Conservation (phyloP, 805 yeast genomes). For the Candida sakaeoensis region DNA sequence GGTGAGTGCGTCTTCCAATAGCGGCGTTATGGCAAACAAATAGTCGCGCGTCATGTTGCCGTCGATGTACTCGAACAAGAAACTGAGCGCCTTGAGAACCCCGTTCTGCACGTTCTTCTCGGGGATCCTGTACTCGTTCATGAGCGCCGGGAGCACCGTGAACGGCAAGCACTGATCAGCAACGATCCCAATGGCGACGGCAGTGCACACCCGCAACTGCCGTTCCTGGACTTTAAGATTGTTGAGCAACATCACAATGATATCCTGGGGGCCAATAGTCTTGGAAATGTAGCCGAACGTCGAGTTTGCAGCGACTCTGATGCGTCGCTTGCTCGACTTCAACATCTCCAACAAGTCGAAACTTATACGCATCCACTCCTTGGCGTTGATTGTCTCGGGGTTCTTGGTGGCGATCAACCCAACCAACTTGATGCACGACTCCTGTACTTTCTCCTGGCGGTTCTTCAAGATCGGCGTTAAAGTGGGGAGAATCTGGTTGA, state of each 20-base stretch:
- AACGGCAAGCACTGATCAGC: constrained; percentile 92
- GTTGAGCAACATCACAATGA: constrained; percentile 74
- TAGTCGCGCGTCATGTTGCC: constrained; percentile 73
- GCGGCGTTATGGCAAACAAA: constrained; percentile 71
- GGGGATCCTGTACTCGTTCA: constrained; percentile 93
- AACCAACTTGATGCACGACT: constrained; percentile 69
- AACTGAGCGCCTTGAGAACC: constrained; percentile 83
- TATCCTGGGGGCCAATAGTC: constrained; percentile 96
- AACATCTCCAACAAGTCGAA: constrained; percentile 87
- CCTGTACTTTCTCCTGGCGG: constrained; percentile 87
- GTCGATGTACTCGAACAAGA: constrained; percentile 88
- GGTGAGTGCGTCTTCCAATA: constrained; percentile 83
- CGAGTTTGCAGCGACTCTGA: constrained; percentile 79
- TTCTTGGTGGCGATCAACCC: constrained; percentile 80
- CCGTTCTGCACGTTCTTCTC: constrained; percentile 95
- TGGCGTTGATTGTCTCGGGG: constrained; percentile 78
- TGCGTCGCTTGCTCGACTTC: constrained; percentile 71
- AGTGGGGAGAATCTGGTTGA: constrained; percentile 78
- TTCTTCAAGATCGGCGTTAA: constrained; percentile 89
- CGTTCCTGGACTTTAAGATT: constrained; percentile 92
- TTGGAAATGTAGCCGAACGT: constrained; percentile 89
- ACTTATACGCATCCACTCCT: constrained; percentile 97
- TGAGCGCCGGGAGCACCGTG: constrained; percentile 87
- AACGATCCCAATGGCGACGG: constrained; percentile 96
- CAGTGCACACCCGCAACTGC: constrained; percentile 93